These are phyloP conservation scores for Cytospora paraplurivora DNA, from an alignment of 2,329 filamentous ascomycete species.

Conservation along the genomic window DNA sequence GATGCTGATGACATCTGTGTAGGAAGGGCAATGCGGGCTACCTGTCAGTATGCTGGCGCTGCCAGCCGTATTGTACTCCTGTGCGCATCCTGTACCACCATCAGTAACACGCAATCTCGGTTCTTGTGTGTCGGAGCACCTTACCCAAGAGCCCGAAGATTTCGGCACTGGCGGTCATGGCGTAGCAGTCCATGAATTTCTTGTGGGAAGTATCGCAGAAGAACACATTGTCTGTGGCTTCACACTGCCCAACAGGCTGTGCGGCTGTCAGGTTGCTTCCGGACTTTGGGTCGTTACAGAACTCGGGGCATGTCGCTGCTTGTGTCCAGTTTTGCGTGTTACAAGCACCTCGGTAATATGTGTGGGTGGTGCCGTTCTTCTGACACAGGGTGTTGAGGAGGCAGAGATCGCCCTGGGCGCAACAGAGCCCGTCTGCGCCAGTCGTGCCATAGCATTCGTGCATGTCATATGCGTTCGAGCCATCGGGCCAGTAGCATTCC, in stretches of 20 bases:
- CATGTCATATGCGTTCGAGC: conserved; percentile 14
- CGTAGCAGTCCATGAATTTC: neutral
- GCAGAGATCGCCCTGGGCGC: conserved; percentile 12
- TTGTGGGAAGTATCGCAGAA: neutral
- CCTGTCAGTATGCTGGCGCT: neutral
- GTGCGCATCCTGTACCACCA: neutral
- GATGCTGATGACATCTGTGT: neutral
- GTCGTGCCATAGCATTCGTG: conserved; percentile 13
- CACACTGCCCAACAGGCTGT: conserved; percentile 1
- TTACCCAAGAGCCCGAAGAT: conserved; percentile 1
- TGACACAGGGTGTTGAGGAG: conserved; percentile 18
- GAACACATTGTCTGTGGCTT: neutral
- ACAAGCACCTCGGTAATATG: conserved; percentile 15
- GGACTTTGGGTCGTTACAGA: neutral
- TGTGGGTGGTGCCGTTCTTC: neutral
- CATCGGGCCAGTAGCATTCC: conserved; percentile 19
- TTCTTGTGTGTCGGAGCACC: neutral
- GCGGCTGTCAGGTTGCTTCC: neutral
- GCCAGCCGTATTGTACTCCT: conserved; percentile 17
- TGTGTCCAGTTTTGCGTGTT: conserved; percentile 18
- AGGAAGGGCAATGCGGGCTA: conserved; percentile 4
- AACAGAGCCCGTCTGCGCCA: conserved; percentile 14
- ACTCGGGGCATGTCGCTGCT: neutral
- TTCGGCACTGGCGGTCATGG: neutral
- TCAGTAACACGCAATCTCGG: neutral